Base-by-base conservation (phyloP, 768 basidiomycete genomes). In the Rhizopogon roseolus region DNA sequence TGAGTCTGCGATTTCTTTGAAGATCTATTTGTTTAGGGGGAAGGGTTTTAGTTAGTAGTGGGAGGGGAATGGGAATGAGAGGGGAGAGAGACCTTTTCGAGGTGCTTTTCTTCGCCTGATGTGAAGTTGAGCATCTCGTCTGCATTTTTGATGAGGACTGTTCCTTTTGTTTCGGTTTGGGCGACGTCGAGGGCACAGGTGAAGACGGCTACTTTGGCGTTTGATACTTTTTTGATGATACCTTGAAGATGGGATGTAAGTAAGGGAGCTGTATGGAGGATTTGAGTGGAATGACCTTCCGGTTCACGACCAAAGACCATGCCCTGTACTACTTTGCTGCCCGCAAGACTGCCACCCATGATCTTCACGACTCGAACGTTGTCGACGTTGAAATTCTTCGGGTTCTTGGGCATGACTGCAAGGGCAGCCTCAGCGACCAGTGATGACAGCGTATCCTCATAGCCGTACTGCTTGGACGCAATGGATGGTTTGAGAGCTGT, bases 271-370 rank as follows among this genome's bases (percentile, higher is more conserved):
- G 10, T 16, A 22, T 22, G 7, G 19, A 34, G 40, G 32, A 16
- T 50, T 2, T 17, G 19, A 16, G 27, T 13, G 1, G 8, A 62
- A 76, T 50, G 56, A 88, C 91, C 93, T 71, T 99, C 97, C 0
- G 97, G 92, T 71, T 97, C 93, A 43, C 94, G 80, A 37, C 93
- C 93, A 59, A 98, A 98, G 0, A 99, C 97, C 97, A 99, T 99
- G 49, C 97, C 97, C 59, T 90, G 83, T 5, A 99, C 89, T 5
- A 99, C 95, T 53, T 79, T 83, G 71, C 93, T 96, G 22, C 77
- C 81, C 4, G 84, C 69, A n/a, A 99, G 73, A 62, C 81, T 89
- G 32, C 97, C 92, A 53, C 97, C 97, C 84, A 99, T 88, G 57
- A 99, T 98, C 74, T 98, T 99, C 63, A 99, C 97, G 25, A 99